A percentile compares a stretch with the other conserved stretches of the same genome.
phyloP scores from a whole-genome alignment of 345 rosid genomes.

The Leavenworthia alabamica region DNA sequence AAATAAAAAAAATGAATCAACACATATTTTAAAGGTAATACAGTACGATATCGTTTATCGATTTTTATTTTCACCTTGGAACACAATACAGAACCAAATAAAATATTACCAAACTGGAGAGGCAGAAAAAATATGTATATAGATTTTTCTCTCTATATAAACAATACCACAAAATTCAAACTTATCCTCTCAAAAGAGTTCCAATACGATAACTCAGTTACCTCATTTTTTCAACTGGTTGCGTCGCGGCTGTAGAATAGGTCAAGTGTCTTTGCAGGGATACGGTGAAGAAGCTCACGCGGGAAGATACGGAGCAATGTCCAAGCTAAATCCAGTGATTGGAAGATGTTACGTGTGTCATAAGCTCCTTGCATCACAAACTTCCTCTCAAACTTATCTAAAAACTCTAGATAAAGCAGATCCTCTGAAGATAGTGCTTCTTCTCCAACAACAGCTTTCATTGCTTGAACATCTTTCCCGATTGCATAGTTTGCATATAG shows the following conservation, averaged over 20 bases:
- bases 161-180: slow-evolving; percentile 11
- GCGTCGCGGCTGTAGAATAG: slow-evolving; percentile 71
- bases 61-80: neutral
- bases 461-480: slow-evolving; percentile 97
- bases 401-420: slow-evolving; percentile 83
- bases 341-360: slow-evolving; percentile 87
- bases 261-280: slow-evolving; percentile 91
- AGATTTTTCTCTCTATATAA: neutral
- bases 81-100: neutral
- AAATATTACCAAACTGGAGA: neutral
- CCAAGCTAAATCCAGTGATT: slow-evolving; percentile 96
- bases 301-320: slow-evolving; percentile 90
- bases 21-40: no score
- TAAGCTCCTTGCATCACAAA: slow-evolving; percentile 94
- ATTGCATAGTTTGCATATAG: slow-evolving; percentile 93
- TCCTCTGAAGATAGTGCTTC: slow-evolving; percentile 99
- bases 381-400: slow-evolving; percentile 94
- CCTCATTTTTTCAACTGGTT: slow-evolving; percentile 14
- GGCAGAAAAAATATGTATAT: neutral
- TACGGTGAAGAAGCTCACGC: slow-evolving; percentile 91
- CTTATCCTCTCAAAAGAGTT: neutral
- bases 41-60: neutral
- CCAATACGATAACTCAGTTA: neutral
- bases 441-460: slow-evolving; percentile 99
- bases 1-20: no score